Evolutionary conservation across 1,284 basidiomycete genomes (phyloP).

Genomic region (Leccinum fuscescens): DNA sequence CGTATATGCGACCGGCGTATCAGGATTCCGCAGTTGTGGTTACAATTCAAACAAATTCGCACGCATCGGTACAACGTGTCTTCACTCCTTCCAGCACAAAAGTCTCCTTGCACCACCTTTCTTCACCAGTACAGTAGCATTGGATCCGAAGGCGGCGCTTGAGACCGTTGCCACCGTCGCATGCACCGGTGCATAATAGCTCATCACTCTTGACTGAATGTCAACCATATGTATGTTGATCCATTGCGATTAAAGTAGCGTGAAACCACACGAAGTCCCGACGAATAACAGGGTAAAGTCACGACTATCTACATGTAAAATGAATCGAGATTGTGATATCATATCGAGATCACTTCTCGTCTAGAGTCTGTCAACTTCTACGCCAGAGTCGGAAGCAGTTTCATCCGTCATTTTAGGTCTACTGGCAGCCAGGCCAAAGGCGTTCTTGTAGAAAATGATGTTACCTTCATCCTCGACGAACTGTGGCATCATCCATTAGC

Average conservation of each 20-base stretch:
- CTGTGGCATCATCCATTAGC: constrained; percentile 35
- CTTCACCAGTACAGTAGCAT: background rate
- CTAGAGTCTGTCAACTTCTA: constrained; percentile 61
- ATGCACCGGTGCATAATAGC: background rate
- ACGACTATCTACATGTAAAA: constrained; percentile 11
- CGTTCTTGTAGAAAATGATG: constrained; percentile 91
- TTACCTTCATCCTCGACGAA: constrained; percentile 93
- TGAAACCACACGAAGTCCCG: background rate
- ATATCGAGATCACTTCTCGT: constrained; percentile 11
- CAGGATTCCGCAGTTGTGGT: background rate
- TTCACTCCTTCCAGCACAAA: background rate
- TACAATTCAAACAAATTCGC: background rate
- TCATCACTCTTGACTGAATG: background rate
- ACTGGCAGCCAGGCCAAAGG: constrained; percentile 70
- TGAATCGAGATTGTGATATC: constrained; percentile 1
- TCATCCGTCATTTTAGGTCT: constrained; percentile 63
- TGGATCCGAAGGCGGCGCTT: background rate
- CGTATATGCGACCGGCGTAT: background rate
- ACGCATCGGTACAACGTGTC: background rate
- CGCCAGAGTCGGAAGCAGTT: constrained; percentile 79
- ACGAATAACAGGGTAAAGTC: background rate
- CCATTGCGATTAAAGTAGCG: constrained; percentile 1
- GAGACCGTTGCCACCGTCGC: background rate
- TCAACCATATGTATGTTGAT: background rate
- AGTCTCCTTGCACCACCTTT: background rate